phyloP scores from a whole-genome alignment of 2,329 filamentous ascomycete species.

The Colletotrichum camelliae region DNA sequence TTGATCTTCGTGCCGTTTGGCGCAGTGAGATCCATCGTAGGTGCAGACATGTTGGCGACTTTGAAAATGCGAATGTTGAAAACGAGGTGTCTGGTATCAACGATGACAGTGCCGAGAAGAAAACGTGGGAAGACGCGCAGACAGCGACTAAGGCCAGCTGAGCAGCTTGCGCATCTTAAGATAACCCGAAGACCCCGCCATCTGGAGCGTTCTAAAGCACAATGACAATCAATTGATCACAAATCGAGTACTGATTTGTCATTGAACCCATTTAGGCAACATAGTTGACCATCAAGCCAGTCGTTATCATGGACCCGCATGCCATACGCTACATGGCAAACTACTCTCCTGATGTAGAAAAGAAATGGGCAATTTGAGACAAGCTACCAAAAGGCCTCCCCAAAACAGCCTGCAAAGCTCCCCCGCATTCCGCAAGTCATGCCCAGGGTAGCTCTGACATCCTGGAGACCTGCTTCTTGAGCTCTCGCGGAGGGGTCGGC shows the following conservation, averaged over 20 bases:
- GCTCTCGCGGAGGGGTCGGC: neutral
- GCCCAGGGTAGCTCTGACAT: neutral
- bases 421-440: neutral
- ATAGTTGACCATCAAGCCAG: neutral
- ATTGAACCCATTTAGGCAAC: neutral
- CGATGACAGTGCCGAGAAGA: neutral
- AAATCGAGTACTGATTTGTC: neutral
- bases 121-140: neutral
- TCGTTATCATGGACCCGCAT: neutral
- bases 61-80: neutral
- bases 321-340: neutral
- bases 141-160: neutral
- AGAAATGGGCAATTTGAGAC: neutral
- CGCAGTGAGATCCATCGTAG: conserved; percentile 63
- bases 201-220: neutral
- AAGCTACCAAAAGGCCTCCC: neutral
- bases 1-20: conserved; percentile 73
- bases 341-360: neutral
- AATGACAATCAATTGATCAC: neutral
- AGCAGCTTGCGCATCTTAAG: neutral
- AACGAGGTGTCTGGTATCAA: neutral
- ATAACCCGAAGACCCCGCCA: neutral
- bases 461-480: neutral
- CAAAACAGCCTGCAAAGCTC: neutral
- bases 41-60: neutral